Evolutionary conservation across 257 asterid species (phyloP).

Genomic region (Salvia hispanica): DNA sequence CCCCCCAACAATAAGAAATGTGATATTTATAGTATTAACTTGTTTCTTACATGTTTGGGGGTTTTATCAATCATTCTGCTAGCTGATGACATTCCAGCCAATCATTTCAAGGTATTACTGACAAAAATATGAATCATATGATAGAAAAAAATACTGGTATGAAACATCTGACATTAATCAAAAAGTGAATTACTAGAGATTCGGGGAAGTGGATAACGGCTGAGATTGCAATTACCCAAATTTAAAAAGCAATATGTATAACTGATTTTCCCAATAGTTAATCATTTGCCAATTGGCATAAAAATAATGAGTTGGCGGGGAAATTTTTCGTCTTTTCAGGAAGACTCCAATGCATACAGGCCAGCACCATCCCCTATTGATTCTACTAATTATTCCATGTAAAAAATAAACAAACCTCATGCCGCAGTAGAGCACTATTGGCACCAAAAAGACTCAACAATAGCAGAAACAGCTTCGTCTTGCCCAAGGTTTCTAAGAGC

Average conservation of each 20-base stretch:
- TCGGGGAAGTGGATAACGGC: background rate
- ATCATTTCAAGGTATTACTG: background rate
- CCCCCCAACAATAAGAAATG: background rate
- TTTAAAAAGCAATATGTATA: background rate
- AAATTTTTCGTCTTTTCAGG: background rate
- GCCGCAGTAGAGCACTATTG: constrained; percentile 86
- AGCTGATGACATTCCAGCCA: background rate
- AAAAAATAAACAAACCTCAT: constrained; percentile 61
- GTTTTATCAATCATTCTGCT: background rate
- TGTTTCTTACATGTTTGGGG: background rate
- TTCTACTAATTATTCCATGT: too few species aligned
- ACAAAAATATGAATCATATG: too few species aligned
- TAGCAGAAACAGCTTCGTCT: constrained; percentile 78
- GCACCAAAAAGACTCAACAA: constrained; percentile 78
- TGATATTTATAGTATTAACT: background rate
- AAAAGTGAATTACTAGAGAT: background rate
- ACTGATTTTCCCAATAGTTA: background rate
- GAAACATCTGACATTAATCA: background rate
- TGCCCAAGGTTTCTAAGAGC: constrained; percentile 87
- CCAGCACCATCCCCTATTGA: too few species aligned
- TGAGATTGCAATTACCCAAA: background rate
- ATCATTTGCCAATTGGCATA: background rate
- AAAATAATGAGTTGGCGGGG: background rate
- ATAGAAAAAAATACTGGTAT: background rate
- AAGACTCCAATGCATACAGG: background rate